Evolutionary conservation across 352 stramenopile species (phyloP).

Genomic region (Phytophthora palmivora): DNA sequence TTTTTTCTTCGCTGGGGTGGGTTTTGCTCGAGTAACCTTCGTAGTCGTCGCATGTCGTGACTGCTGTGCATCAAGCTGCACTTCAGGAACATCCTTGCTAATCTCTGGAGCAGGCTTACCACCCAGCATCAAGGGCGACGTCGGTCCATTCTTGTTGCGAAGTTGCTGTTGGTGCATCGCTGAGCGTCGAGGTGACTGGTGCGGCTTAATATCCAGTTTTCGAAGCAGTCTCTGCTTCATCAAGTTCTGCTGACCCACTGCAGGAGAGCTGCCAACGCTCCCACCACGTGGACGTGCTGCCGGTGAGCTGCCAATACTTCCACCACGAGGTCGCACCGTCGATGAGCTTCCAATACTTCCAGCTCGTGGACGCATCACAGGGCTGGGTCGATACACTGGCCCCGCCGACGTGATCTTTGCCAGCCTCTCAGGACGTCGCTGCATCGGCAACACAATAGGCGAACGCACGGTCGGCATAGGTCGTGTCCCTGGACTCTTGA

Average conservation of each 20-base stretch:
- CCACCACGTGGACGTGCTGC: conserved; percentile 20
- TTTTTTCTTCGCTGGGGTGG: conserved; percentile 27
- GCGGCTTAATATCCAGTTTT: conserved; percentile 80
- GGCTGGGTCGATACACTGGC: conserved; percentile 58
- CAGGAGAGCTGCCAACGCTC: conserved; percentile 24
- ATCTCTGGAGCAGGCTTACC: conserved; percentile 26
- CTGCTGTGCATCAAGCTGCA: conserved; percentile 29
- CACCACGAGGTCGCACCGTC: conserved; percentile 24
- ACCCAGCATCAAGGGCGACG: conserved; percentile 43
- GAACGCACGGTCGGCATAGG: conserved; percentile 37
- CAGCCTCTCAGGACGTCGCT: conserved; percentile 59
- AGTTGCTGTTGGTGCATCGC: conserved; percentile 50
- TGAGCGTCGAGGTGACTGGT: conserved; percentile 71
- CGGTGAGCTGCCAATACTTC: conserved; percentile 25
- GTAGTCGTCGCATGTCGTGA: conserved; percentile 35
- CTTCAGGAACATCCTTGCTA: conserved; percentile 28
- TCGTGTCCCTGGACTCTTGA: conserved; percentile 15
- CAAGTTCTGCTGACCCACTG: conserved; percentile 21
- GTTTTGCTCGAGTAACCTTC: conserved; percentile 40
- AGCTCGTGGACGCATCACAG: conserved; percentile 55
- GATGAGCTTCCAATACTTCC: conserved; percentile 28
- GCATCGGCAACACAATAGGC: conserved; percentile 53
- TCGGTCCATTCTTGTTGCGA: conserved; percentile 15
- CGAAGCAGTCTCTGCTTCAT: conserved; percentile 49
- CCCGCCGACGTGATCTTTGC: conserved; percentile 66